Percentiles rank a stretch among this genome's conserved stretches.
These are phyloP conservation scores for Magnusiomyces clavatus DNA, from an alignment of 1,139 yeast genomes.

Conservation along the genomic window DNA sequence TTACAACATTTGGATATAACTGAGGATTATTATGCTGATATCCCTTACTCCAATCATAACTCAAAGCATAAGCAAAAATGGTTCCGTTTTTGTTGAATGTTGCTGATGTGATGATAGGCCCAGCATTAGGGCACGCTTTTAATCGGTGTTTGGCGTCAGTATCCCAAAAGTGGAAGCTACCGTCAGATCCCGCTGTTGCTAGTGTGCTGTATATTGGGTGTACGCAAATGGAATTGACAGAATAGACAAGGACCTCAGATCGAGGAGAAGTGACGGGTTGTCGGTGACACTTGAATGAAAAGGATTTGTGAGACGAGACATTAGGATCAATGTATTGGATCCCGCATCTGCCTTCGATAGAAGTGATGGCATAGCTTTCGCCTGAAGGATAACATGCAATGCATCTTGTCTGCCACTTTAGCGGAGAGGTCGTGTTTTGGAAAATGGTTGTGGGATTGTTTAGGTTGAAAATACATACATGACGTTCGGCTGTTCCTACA, in stretches of 20 bases:
- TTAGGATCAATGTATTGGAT: constrained; percentile 84
- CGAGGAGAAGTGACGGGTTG: constrained; percentile 35
- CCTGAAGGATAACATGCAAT: constrained; percentile 83
- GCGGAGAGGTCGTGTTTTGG: constrained; percentile 68
- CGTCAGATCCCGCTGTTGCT: constrained; percentile 93
- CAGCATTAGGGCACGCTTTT: constrained; percentile 68
- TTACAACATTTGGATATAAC: constrained; percentile 58
- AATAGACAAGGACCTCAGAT: constrained; percentile 49
- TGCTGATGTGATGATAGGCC: constrained; percentile 67
- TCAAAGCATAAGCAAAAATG: constrained; percentile 83
- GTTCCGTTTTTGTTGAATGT: constrained; percentile 78
- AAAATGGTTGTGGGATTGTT: constrained; percentile 74
- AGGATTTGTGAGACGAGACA: constrained; percentile 57
- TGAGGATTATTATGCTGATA: constrained; percentile 68
- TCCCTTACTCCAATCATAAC: constrained; percentile 86
- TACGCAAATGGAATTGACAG: constrained; percentile 74
- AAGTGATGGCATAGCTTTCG: constrained; percentile 86
- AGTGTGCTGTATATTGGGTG: constrained; percentile 91
- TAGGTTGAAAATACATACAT: constrained; percentile 67
- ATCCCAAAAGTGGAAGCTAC: constrained; percentile 94
- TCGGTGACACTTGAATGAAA: constrained; percentile 93
- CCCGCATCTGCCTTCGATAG: constrained; percentile 96
- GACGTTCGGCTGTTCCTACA: constrained; percentile 89
- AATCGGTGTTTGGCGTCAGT: constrained; percentile 85
- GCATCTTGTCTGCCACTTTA: constrained; percentile 84